Percentiles rank a stretch among this genome's conserved stretches.
Evolutionary conservation across 1,139 yeast species (phyloP).

Genomic region (Candida sanyaensis): DNA sequence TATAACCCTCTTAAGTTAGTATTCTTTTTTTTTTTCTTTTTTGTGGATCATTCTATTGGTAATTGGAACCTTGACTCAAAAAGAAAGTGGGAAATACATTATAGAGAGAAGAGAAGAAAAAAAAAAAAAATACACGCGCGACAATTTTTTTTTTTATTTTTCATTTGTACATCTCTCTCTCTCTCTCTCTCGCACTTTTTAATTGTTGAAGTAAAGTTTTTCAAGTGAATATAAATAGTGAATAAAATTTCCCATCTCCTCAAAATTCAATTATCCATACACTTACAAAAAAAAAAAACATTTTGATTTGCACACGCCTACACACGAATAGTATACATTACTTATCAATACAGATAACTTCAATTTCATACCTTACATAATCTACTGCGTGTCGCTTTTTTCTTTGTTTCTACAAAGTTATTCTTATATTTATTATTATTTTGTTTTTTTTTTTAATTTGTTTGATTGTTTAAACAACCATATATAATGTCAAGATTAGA

Average conservation of each 20-base stretch:
- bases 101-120: background rate
- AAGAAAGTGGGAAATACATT: background rate
- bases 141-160: background rate
- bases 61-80: background rate
- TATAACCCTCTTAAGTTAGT: background rate
- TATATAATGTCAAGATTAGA: constrained; percentile 54
- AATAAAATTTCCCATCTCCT: constrained; percentile 4
- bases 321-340: background rate
- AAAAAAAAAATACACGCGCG: constrained; percentile 1
- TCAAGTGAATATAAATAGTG: constrained; percentile 6
- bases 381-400: background rate
- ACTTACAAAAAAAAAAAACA: background rate
- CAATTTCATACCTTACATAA: background rate
- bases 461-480: constrained; percentile 3
- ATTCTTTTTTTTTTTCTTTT: background rate
- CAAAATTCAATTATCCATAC: background rate
- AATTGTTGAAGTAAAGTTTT: background rate
- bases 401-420: background rate
- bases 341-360: background rate
- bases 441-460: too few relatives aligned
- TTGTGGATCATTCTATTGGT: background rate
- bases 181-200: too few relatives aligned
- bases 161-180: background rate
- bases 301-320: background rate
- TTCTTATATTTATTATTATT: background rate